Evolutionary conservation across 257 asterid genomes (phyloP).

Genomic region (Osmanthus fragrans): DNA sequence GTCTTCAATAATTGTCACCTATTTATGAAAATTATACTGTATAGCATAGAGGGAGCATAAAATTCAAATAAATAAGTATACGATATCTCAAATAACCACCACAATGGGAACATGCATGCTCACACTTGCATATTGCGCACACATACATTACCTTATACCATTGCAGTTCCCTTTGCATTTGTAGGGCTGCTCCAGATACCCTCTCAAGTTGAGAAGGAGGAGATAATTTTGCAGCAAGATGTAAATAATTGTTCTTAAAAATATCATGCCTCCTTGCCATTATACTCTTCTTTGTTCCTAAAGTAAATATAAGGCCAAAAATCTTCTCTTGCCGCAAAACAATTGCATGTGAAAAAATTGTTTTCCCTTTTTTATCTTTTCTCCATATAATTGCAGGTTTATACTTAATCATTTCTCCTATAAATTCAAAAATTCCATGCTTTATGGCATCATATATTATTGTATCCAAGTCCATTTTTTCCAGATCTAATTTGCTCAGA

Average conservation of each 20-base stretch:
- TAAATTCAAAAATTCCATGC: slow-evolving; percentile 30
- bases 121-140: too few species aligned
- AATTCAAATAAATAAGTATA: neutral
- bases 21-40: neutral
- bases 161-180: slow-evolving; percentile 39
- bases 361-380: slow-evolving; percentile 29
- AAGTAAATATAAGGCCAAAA: slow-evolving; percentile 21
- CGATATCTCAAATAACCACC: too few species aligned
- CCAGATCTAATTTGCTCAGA: slow-evolving; percentile 24
- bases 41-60: neutral
- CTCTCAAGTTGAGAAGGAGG: slow-evolving; percentile 26
- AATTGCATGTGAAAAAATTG: slow-evolving; percentile 31
- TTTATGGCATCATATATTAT: slow-evolving; percentile 39
- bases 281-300: slow-evolving; percentile 27
- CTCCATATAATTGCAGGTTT: slow-evolving; percentile 31
- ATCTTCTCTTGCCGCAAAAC: slow-evolving; percentile 36
- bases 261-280: slow-evolving; percentile 30
- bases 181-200: slow-evolving; percentile 35
- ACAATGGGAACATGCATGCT: neutral
- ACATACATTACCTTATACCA: slow-evolving; percentile 26
- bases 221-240: slow-evolving; percentile 37
- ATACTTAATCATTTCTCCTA: slow-evolving; percentile 14
- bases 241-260: slow-evolving; percentile 31
- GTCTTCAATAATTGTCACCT: neutral
- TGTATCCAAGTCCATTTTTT: slow-evolving; percentile 37